Percentiles rank a stretch among this genome's conserved stretches.
Evolutionary conservation across 495 filamentous ascomycete genomes (phyloP).

Genomic region (Lindgomyces ingoldianus): DNA sequence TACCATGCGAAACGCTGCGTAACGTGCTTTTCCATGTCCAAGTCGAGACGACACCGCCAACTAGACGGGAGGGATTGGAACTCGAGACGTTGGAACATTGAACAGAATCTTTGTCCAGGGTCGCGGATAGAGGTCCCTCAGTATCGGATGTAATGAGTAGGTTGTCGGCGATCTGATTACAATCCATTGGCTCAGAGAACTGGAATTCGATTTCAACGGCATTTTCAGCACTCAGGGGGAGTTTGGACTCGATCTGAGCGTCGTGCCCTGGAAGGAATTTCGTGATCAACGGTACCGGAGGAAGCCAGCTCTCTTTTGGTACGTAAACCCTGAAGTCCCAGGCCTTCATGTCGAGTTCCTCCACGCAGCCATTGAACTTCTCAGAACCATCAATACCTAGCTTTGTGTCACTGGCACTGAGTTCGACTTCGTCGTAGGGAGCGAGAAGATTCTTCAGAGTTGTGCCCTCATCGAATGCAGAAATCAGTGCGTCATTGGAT

Average conservation of each 20-base stretch:
- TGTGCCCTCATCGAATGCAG: constrained; percentile 58
- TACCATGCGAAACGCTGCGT: constrained; percentile 61
- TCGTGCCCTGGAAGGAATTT: constrained; percentile 68
- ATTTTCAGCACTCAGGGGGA: constrained; percentile 49
- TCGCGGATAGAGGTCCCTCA: constrained; percentile 47
- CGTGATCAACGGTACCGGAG: constrained; percentile 65
- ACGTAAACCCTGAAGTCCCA: constrained; percentile 69
- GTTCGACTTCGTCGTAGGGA: constrained; percentile 59
- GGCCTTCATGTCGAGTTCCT: constrained; percentile 53
- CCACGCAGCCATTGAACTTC: constrained; percentile 59
- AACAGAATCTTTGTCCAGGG: constrained; percentile 49
- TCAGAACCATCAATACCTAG: constrained; percentile 51
- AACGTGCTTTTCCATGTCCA: constrained; percentile 61
- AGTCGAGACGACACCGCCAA: constrained; percentile 55
- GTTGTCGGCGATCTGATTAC: constrained; percentile 52
- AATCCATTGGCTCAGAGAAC: constrained; percentile 66
- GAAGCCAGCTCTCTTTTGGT: constrained; percentile 52
- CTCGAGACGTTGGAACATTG: constrained; percentile 46
- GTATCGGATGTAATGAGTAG: constrained; percentile 56
- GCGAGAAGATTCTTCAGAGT: constrained; percentile 69
- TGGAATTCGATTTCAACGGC: constrained; percentile 58
- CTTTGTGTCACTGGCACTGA: constrained; percentile 45
- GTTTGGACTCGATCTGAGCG: constrained; percentile 55
- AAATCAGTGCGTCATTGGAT: constrained; percentile 55
- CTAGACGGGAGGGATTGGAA: constrained; percentile 24